phyloP scores from a whole-genome alignment of 2,329 filamentous ascomycete species.

The Xylariomycetidae sp. region DNA sequence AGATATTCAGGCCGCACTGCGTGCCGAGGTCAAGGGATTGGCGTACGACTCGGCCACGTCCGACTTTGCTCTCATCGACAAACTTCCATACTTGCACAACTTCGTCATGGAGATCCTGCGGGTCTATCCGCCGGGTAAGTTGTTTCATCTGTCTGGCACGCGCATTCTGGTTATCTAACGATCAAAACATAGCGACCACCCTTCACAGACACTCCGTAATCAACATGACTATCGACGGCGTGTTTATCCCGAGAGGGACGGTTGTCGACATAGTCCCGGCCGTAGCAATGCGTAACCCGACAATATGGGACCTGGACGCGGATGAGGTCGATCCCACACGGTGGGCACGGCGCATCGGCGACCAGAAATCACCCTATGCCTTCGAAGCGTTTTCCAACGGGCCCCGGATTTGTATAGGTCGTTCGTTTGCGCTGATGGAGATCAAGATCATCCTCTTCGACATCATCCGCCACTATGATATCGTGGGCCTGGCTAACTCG shows the following conservation, averaged over 20 bases:
- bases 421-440: slow-evolving; percentile 12
- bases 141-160: neutral
- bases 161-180: neutral
- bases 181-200: slow-evolving; percentile 18
- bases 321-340: slow-evolving; percentile 32
- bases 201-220: slow-evolving; percentile 25
- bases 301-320: slow-evolving; percentile 34
- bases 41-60: slow-evolving; percentile 21
- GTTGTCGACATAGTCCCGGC: slow-evolving; percentile 30
- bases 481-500: slow-evolving; percentile 7
- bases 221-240: slow-evolving; percentile 29
- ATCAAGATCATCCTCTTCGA: slow-evolving; percentile 15
- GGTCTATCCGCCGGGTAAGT: slow-evolving; percentile 25
- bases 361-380: slow-evolving; percentile 23
- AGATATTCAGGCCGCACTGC: slow-evolving; percentile 26
- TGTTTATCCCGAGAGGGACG: slow-evolving; percentile 31
- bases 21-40: slow-evolving; percentile 27
- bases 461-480: slow-evolving; percentile 9
- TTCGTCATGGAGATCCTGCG: slow-evolving; percentile 36
- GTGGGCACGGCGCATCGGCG: slow-evolving; percentile 25
- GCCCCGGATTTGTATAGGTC: slow-evolving; percentile 15
- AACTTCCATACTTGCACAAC: slow-evolving; percentile 29
- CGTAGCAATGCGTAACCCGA: slow-evolving; percentile 30
- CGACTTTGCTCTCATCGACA: slow-evolving; percentile 22
- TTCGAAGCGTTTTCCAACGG: slow-evolving; percentile 23